Conservation (phyloP, 202 grass and related monocot species). For the Zoysia matrella region DNA sequence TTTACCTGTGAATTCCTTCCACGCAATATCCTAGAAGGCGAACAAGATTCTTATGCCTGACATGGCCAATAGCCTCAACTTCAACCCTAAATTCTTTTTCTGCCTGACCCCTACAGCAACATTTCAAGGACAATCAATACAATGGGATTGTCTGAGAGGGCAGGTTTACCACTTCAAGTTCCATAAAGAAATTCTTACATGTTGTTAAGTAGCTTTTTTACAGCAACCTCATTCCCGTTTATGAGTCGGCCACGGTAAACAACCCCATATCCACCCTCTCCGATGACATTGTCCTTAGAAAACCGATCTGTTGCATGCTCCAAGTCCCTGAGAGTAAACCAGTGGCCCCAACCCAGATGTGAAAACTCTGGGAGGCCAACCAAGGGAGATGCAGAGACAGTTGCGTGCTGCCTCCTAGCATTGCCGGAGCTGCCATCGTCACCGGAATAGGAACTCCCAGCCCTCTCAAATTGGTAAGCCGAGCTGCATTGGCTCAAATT, state of each 20-base stretch:
- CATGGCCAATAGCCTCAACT: constrained; percentile 31
- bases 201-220: constrained; percentile 43
- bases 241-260: constrained; percentile 18
- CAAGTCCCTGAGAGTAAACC: constrained; percentile 38
- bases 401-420: constrained; percentile 47
- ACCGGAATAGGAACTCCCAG: constrained; percentile 39
- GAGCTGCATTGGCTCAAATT: constrained; percentile 74
- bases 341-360: constrained; percentile 38
- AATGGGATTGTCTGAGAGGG: not conserved
- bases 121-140: not conserved
- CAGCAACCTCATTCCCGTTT: constrained; percentile 7
- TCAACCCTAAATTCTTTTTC: constrained; percentile 58
- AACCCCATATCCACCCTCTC: constrained; percentile 55
- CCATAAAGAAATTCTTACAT: constrained; percentile 27
- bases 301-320: constrained; percentile 37
- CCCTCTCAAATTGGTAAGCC: constrained; percentile 47
- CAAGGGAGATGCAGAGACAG: constrained; percentile 59
- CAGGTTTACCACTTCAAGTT: not conserved
- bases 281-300: constrained; percentile 67
- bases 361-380: constrained; percentile 44
- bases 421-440: constrained; percentile 58
- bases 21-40: no score
- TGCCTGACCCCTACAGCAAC: constrained; percentile 46
- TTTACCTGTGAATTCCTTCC: constrained; percentile 1
- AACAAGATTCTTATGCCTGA: no score